Evolutionary conservation across 2,329 filamentous ascomycete species (phyloP).

Genomic region (Atkinsonella texensis): DNA sequence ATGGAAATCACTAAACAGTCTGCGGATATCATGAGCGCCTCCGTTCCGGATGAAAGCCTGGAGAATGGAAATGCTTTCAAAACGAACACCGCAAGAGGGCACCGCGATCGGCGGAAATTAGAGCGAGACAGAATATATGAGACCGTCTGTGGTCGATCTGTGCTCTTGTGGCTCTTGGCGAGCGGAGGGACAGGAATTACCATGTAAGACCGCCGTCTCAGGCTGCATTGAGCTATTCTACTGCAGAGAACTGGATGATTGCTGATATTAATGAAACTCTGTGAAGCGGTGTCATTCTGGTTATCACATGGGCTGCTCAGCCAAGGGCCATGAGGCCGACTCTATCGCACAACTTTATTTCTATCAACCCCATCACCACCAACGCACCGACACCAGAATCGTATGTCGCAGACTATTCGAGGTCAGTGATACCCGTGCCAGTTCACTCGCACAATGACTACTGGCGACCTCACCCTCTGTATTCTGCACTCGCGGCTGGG

Average conservation of each 20-base stretch:
- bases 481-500: slow-evolving; percentile 45
- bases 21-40: too few species aligned
- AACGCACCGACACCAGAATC: background rate
- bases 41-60: too few species aligned
- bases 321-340: slow-evolving; percentile 5
- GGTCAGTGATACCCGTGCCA: slow-evolving; percentile 28
- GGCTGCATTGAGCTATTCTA: background rate
- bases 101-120: too few species aligned
- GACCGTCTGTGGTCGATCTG: background rate
- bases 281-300: slow-evolving; percentile 5
- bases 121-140: too few species aligned
- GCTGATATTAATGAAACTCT: background rate
- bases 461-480: slow-evolving; percentile 49
- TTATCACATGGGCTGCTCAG: slow-evolving; percentile 4
- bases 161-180: slow-evolving; percentile 4
- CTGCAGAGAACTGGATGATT: background rate
- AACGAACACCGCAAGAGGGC: too few species aligned
- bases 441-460: slow-evolving; percentile 62
- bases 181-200: slow-evolving; percentile 3
- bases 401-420: slow-evolving; percentile 3
- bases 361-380: slow-evolving; percentile 3
- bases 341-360: slow-evolving; percentile 6
- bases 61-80: too few species aligned
- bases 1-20: too few species aligned
- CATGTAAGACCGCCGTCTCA: slow-evolving; percentile 2